Conservation (phyloP, 2,329 filamentous ascomycete species). For the Venturia oleaginea region DNA sequence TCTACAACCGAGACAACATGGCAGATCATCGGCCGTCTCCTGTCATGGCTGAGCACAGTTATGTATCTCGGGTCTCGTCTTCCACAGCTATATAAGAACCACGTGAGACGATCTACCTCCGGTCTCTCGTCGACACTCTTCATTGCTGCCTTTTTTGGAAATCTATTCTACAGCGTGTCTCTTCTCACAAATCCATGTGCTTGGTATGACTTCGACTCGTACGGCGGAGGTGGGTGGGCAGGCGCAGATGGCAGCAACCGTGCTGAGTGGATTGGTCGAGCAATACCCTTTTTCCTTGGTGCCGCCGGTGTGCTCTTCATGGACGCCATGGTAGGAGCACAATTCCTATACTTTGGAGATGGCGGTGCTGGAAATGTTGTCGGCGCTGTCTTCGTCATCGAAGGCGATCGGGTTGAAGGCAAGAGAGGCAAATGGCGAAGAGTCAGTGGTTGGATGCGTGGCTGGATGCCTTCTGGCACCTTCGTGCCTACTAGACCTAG, state of each 20-base stretch:
- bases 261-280: slow-evolving; percentile 47
- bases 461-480: slow-evolving; percentile 45
- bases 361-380: slow-evolving; percentile 16
- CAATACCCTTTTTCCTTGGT: slow-evolving; percentile 56
- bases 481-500: slow-evolving; percentile 5
- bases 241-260: slow-evolving; percentile 46
- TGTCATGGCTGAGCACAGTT: slow-evolving; percentile 48
- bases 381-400: slow-evolving; percentile 16
- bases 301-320: slow-evolving; percentile 54
- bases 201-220: slow-evolving; percentile 48
- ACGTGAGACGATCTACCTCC: slow-evolving; percentile 51
- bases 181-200: slow-evolving; percentile 55
- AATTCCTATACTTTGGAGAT: slow-evolving; percentile 53
- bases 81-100: slow-evolving; percentile 59
- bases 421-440: slow-evolving; percentile 39
- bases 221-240: slow-evolving; percentile 53
- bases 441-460: slow-evolving; percentile 57
- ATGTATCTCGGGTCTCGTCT: slow-evolving; percentile 52
- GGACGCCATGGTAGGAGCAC: slow-evolving; percentile 53
- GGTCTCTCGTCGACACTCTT: slow-evolving; percentile 56
- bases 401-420: slow-evolving; percentile 20
- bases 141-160: slow-evolving; percentile 57
- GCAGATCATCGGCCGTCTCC: slow-evolving; percentile 40
- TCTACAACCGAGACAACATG: slow-evolving; percentile 17
- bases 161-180: slow-evolving; percentile 57